Evolutionary conservation across 1,284 basidiomycete species (phyloP).

Genomic region (Lignosus rhinocerotis): DNA sequence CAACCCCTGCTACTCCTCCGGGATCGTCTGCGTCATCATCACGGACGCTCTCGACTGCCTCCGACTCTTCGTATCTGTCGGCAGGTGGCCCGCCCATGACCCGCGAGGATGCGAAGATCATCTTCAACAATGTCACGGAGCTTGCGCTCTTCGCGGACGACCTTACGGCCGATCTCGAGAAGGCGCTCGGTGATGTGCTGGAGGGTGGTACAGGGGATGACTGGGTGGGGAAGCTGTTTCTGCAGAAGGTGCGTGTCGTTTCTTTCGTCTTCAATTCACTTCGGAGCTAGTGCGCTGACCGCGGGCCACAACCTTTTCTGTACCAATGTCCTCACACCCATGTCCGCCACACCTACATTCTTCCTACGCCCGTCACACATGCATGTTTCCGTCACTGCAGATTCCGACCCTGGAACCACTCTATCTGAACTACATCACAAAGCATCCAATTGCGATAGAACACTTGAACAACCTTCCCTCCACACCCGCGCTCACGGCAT

Average conservation of each 20-base stretch:
- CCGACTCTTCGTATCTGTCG: constrained; percentile 45
- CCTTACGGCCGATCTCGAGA: constrained; percentile 61
- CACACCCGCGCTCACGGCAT: constrained; percentile 59
- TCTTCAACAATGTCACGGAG: constrained; percentile 81
- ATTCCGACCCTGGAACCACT: constrained; percentile 76
- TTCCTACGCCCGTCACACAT: neutral
- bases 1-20: constrained; percentile 33
- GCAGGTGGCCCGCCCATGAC: constrained; percentile 61
- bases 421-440: constrained; percentile 87
- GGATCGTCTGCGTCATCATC: constrained; percentile 43
- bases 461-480: constrained; percentile 63
- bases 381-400: constrained; percentile 38
- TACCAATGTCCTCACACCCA: neutral
- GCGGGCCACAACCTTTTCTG: neutral
- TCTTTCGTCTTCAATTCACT: neutral
- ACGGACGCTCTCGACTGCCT: constrained; percentile 55
- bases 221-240: constrained; percentile 76
- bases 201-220: constrained; percentile 65
- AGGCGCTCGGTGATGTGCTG: constrained; percentile 53
- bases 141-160: constrained; percentile 72
- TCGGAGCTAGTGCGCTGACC: constrained; percentile 7
- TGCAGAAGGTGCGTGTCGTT: constrained; percentile 56
- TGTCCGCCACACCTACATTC: neutral
- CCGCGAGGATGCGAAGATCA: constrained; percentile 66
- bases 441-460: constrained; percentile 75